phyloP scores from a whole-genome alignment of 768 basidiomycete species.

The Lenzites betulinus region DNA sequence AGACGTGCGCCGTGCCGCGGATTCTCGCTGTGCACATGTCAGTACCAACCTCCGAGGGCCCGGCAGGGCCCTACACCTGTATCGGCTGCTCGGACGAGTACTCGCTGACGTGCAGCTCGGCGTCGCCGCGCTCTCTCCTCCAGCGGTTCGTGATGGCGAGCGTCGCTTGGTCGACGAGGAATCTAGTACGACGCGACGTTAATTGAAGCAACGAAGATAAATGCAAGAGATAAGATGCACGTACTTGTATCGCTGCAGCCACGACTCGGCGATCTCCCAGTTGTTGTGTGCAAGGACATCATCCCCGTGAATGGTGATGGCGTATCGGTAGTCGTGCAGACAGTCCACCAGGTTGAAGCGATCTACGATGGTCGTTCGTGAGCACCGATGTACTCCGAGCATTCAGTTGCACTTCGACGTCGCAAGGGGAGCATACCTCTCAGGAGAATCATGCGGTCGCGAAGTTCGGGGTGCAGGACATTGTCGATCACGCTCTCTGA shows the following conservation, averaged over 20 bases:
- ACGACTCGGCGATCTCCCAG: slow-evolving; percentile 87
- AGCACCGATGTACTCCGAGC: neutral
- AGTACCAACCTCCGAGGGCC: neutral
- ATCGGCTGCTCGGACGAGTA: slow-evolving; percentile 18
- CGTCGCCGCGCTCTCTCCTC: slow-evolving; percentile 81
- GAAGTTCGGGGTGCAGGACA: slow-evolving; percentile 84
- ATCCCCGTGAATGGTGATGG: slow-evolving; percentile 82
- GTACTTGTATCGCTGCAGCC: slow-evolving; percentile 82
- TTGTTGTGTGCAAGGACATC: slow-evolving; percentile 88
- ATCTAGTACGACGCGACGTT: slow-evolving; percentile 44
- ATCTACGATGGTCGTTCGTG: slow-evolving; percentile 41
- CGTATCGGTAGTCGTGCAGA: slow-evolving; percentile 67
- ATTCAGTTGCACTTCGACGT: neutral
- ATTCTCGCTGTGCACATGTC: neutral
- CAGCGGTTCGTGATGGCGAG: slow-evolving; percentile 81
- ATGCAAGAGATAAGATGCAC: neutral
- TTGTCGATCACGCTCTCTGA: slow-evolving; percentile 90
- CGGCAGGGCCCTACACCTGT: slow-evolving; percentile 2
- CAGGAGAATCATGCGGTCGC: slow-evolving; percentile 88
- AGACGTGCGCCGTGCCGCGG: neutral
- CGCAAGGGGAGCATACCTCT: slow-evolving; percentile 53
- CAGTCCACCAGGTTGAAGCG: slow-evolving; percentile 83
- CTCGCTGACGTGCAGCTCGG: slow-evolving; percentile 40
- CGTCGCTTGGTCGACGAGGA: slow-evolving; percentile 74
- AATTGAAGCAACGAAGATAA: neutral